Evolutionary conservation across 805 yeast genomes (phyloP).

Genomic region (Metschnikowia santaceciliae): DNA sequence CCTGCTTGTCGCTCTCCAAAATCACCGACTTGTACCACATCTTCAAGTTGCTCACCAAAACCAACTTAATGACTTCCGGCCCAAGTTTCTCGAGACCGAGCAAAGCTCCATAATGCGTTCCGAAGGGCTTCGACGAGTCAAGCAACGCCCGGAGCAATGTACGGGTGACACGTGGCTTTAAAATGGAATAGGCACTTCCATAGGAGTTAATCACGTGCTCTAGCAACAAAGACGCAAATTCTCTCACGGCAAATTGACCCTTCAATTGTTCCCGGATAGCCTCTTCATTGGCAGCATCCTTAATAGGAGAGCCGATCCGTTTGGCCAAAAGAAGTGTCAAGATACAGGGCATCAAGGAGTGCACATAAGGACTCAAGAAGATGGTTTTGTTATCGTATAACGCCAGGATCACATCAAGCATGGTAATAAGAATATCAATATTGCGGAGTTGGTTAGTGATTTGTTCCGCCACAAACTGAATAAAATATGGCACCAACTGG

Average conservation of each 20-base stretch:
- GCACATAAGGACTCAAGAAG: conserved; percentile 92
- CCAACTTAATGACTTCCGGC: conserved; percentile 78
- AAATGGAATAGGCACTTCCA: conserved; percentile 81
- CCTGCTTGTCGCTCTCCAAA: conserved; percentile 36
- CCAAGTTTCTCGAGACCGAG: conserved; percentile 83
- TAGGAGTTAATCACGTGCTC: conserved; percentile 74
- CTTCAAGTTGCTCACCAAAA: conserved; percentile 77
- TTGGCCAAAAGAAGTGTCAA: conserved; percentile 86
- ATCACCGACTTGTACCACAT: conserved; percentile 71
- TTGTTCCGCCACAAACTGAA: conserved; percentile 94
- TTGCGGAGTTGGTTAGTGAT: conserved; percentile 82
- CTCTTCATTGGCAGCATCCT: conserved; percentile 30
- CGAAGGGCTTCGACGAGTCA: conserved; percentile 76
- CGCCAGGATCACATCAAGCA: conserved; percentile 86
- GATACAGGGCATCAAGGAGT: conserved; percentile 95
- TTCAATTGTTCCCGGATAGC: conserved; percentile 27
- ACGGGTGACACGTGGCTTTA: conserved; percentile 90
- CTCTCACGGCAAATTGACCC: conserved; percentile 63
- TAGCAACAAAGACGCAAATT: conserved; percentile 79
- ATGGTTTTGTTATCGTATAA: conserved; percentile 77
- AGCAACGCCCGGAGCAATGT: conserved; percentile 87
- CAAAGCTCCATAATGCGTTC: conserved; percentile 90
- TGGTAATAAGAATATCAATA: conserved; percentile 66
- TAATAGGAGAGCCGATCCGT: conserved; percentile 60
- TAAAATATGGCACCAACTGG: conserved; percentile 93